Evolutionary conservation across 1,284 basidiomycete species (phyloP).

Genomic region (Golubevia pallescens): DNA sequence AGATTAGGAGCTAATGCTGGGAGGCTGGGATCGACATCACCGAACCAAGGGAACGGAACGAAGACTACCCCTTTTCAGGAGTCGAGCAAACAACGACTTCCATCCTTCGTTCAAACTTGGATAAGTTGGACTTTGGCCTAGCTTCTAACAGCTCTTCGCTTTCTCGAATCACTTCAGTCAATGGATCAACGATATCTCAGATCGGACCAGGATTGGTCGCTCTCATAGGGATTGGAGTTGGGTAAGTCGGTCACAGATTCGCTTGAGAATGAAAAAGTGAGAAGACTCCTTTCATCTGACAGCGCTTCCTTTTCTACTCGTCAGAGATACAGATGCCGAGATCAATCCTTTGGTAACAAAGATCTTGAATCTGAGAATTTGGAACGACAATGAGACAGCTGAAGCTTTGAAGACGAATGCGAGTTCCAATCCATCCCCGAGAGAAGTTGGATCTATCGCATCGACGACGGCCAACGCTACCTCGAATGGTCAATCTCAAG

Average conservation of each 20-base stretch:
- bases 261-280: background rate
- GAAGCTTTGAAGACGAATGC: slow-evolving; percentile 20
- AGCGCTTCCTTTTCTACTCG: background rate
- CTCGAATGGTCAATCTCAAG: background rate
- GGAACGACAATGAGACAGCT: slow-evolving; percentile 44
- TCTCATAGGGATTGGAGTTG: slow-evolving; percentile 43
- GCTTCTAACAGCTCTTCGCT: too few relatives aligned
- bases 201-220: slow-evolving; percentile 58
- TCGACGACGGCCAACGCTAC: background rate
- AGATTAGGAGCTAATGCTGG: too few relatives aligned
- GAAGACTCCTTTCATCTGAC: background rate
- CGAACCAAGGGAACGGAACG: too few relatives aligned
- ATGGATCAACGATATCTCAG: slow-evolving; percentile 45
- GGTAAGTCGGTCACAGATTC: slow-evolving; percentile 8
- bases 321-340: slow-evolving; percentile 45
- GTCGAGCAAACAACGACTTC: too few relatives aligned
- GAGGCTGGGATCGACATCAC: too few relatives aligned
- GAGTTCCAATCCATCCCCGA: slow-evolving; percentile 17
- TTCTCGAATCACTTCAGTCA: too few relatives aligned
- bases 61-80: background rate
- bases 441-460: background rate
- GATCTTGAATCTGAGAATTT: slow-evolving; percentile 46
- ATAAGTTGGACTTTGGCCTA: too few relatives aligned
- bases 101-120: too few relatives aligned
- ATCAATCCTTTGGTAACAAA: slow-evolving; percentile 34